Evolutionary conservation across 2,329 filamentous ascomycete genomes (phyloP).

Genomic region (Fonsecaea monophora): DNA sequence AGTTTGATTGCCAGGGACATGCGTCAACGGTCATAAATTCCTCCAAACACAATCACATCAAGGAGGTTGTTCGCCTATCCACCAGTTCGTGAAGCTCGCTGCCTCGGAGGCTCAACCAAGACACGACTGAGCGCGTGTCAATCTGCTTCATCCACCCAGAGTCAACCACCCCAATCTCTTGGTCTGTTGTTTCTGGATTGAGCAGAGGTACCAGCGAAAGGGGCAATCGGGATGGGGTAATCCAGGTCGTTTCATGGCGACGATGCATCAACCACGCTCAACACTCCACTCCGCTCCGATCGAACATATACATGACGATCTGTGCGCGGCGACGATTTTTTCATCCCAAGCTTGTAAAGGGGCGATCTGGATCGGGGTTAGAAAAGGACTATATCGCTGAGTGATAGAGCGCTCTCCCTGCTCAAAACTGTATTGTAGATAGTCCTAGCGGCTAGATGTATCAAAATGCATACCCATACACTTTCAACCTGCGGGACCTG

Average conservation of each 20-base stretch:
- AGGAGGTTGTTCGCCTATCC: background rate
- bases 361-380: background rate
- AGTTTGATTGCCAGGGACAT: background rate
- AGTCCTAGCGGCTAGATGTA: background rate
- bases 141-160: background rate
- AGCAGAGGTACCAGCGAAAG: background rate
- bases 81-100: background rate
- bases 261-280: background rate
- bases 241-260: background rate
- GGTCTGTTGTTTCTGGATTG: background rate
- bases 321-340: background rate
- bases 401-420: background rate
- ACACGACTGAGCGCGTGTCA: background rate
- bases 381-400: background rate
- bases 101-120: background rate
- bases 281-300: background rate
- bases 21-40: background rate
- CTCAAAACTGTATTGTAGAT: conserved; percentile 1
- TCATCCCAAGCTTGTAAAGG: background rate
- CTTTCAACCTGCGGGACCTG: background rate
- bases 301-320: background rate
- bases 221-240: background rate
- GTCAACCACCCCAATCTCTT: background rate
- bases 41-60: background rate
- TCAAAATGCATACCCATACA: background rate